phyloP scores from a whole-genome alignment of 768 basidiomycete genomes.

The Hygrocybe punicea region DNA sequence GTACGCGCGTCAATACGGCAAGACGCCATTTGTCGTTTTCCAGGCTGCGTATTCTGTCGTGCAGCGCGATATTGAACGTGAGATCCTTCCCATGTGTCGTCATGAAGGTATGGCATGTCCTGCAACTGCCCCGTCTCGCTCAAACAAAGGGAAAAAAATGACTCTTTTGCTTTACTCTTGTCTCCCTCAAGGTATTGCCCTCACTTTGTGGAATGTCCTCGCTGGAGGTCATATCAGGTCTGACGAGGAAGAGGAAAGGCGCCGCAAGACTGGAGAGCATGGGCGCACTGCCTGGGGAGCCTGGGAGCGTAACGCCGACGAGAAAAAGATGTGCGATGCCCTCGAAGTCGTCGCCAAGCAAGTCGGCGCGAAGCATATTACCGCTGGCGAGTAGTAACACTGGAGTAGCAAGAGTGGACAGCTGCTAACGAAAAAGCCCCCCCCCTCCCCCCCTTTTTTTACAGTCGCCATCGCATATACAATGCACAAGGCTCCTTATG shows the following conservation, averaged over 20 bases:
- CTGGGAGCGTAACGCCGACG: constrained; percentile 48
- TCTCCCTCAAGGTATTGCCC: constrained; percentile 41
- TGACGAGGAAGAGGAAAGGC: constrained; percentile 40
- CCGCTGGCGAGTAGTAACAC: constrained; percentile 40
- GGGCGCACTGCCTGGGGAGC: constrained; percentile 34
- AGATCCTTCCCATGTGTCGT: constrained; percentile 42
- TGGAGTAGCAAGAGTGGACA: not conserved
- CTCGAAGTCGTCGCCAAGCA: constrained; percentile 51
- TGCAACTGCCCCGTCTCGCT: constrained; percentile 32
- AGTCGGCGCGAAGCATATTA: constrained; percentile 46
- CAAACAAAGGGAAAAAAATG: too few relatives aligned
- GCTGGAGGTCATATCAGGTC: constrained; percentile 50
- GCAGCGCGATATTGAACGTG: constrained; percentile 49
- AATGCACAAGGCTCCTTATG: constrained; percentile 52
- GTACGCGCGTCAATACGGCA: constrained; percentile 46
- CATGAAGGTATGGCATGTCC: too few relatives aligned
- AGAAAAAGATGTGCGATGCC: constrained; percentile 41
- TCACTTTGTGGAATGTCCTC: constrained; percentile 35
- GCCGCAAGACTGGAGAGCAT: constrained; percentile 33
- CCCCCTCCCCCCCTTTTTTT: not conserved
- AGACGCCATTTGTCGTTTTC: constrained; percentile 53
- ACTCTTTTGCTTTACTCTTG: too few relatives aligned
- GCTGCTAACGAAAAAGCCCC: not conserved
- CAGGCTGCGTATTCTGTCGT: constrained; percentile 47
- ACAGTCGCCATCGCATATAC: constrained; percentile 51